phyloP scores from a whole-genome alignment of 805 yeast genomes.

The Candida nemodendra region DNA sequence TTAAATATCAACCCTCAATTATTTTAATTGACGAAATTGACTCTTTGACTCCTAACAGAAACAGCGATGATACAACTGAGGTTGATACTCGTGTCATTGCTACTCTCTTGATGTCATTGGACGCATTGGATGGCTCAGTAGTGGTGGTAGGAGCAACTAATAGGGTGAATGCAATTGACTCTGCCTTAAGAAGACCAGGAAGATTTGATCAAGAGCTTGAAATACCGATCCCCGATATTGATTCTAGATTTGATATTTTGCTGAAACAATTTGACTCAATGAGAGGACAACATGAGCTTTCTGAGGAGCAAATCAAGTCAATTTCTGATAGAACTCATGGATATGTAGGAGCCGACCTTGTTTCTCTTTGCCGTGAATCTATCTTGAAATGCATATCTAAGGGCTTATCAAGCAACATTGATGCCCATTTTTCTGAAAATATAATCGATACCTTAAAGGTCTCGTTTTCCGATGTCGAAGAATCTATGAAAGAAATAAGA shows the following conservation, averaged over 20 bases:
- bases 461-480: constrained; percentile 55
- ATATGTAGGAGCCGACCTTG: constrained; percentile 94
- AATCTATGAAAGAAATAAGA: constrained; percentile 73
- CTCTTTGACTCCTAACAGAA: constrained; percentile 82
- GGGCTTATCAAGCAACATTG: constrained; percentile 37
- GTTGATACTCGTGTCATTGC: constrained; percentile 90
- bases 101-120: constrained; percentile 79
- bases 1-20: constrained; percentile 80
- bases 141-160: constrained; percentile 90
- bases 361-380: constrained; percentile 84
- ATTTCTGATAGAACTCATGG: constrained; percentile 88
- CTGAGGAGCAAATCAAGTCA: constrained; percentile 51
- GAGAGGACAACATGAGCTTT: constrained; percentile 47
- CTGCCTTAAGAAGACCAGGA: constrained; percentile 87
- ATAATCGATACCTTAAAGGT: constrained; percentile 42
- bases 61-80: constrained; percentile 84
- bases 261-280: constrained; percentile 56
- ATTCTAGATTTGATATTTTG: constrained; percentile 73
- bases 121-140: constrained; percentile 64
- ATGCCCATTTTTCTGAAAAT: constrained; percentile 2
- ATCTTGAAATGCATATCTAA: constrained; percentile 79
- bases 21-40: constrained; percentile 93
- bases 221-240: constrained; percentile 88
- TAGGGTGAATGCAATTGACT: constrained; percentile 86
- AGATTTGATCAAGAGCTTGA: constrained; percentile 92